Conservation (phyloP, 805 yeast species). For the Komagataella mondaviorum region DNA sequence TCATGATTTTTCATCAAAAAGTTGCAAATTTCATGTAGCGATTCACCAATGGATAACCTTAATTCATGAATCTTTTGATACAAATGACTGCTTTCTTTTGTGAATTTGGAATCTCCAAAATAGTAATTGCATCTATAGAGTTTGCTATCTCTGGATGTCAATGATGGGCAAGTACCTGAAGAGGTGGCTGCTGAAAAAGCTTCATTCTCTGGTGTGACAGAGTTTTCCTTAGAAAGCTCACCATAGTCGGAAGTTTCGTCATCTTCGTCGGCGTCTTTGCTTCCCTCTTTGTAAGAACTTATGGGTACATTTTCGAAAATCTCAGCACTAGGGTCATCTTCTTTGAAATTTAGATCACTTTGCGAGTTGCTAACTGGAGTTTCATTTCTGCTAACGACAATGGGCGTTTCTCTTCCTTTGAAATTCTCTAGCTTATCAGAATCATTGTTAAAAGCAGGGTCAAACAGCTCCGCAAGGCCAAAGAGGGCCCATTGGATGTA, state of each 20-base stretch:
- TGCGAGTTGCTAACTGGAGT: neutral
- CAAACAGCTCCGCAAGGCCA: constrained; percentile 57
- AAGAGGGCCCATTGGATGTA: constrained; percentile 48
- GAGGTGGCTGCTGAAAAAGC: constrained; percentile 17
- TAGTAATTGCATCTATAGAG: constrained; percentile 52
- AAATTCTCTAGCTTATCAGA: constrained; percentile 13
- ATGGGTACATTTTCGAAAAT: neutral
- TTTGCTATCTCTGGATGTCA: constrained; percentile 45
- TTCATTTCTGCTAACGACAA: constrained; percentile 4
- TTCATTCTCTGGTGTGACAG: constrained; percentile 42
- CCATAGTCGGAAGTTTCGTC: neutral
- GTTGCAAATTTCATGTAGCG: constrained; percentile 43
- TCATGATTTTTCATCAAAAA: constrained; percentile 34
- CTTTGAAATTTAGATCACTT: neutral
- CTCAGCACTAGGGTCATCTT: neutral
- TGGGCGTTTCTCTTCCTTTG: constrained; percentile 5
- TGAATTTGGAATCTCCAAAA: constrained; percentile 42
- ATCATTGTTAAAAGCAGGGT: constrained; percentile 35
- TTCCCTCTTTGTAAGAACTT: neutral
- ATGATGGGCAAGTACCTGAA: constrained; percentile 11
- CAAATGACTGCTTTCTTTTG: constrained; percentile 14
- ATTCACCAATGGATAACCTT: constrained; percentile 35
- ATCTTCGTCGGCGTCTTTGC: neutral
- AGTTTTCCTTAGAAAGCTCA: constrained; percentile 30
- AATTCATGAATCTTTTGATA: constrained; percentile 45